A percentile compares a stretch with the other conserved stretches of the same genome.
Conservation (phyloP, 139 green algal species). For the Dunaliella primolecta region DNA sequence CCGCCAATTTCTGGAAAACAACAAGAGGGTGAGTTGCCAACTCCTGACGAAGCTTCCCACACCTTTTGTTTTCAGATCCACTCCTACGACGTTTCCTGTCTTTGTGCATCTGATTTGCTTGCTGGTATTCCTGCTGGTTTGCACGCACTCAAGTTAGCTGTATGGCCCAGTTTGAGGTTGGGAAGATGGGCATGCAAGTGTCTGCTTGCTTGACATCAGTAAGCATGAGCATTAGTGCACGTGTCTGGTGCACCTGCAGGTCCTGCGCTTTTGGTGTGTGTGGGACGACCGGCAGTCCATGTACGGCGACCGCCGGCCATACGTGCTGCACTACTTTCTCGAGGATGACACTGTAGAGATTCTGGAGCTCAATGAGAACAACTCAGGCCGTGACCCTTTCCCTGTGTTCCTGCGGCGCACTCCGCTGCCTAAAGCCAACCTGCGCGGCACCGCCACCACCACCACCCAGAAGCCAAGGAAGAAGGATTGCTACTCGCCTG, state of each 20-base stretch:
- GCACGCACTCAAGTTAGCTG: too few relatives aligned
- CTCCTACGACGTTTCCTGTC: too few relatives aligned
- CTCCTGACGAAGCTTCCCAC: too few relatives aligned
- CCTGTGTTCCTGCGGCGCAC: constrained; percentile 79
- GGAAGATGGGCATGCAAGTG: too few relatives aligned
- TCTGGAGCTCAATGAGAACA: constrained; percentile 79
- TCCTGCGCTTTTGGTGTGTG: constrained; percentile 64
- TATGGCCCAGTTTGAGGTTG: too few relatives aligned
- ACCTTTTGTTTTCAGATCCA: too few relatives aligned
- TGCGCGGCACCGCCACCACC: constrained; percentile 11
- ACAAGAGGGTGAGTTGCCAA: constrained; percentile 36
- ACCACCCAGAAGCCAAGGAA: constrained; percentile 22
- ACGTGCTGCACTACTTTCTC: constrained; percentile 90
- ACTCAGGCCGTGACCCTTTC: constrained; percentile 80
- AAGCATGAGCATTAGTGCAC: too few relatives aligned
- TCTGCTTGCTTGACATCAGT: too few relatives aligned
- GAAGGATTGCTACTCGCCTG: constrained; percentile 58
- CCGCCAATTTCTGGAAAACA: constrained; percentile 73
- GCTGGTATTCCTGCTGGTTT: too few relatives aligned
- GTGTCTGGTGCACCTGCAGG: too few relatives aligned
- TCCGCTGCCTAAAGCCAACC: constrained; percentile 63
- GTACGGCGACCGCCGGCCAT: constrained; percentile 81
- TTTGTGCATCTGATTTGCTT: too few relatives aligned
- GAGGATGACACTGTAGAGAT: constrained; percentile 92
- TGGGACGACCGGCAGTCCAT: constrained; percentile 81